A percentile compares a stretch with the other conserved stretches of the same genome.
phyloP scores from a whole-genome alignment of 257 asterid species.

The Thymus mandschuricus region DNA sequence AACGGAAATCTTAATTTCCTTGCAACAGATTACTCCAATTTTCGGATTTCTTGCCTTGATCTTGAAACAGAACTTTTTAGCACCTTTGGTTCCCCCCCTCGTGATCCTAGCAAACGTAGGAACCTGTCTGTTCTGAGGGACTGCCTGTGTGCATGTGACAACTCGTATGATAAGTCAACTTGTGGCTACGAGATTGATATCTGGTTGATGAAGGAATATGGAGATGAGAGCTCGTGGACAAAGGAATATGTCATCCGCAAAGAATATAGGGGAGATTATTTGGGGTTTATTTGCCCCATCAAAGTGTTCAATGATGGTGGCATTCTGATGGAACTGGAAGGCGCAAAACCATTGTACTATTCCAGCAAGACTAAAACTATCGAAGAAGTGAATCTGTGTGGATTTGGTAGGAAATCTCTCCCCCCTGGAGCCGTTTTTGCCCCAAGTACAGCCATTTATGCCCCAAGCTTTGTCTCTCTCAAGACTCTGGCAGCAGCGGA shows the following conservation, averaged over 20 bases:
- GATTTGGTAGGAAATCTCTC: neutral
- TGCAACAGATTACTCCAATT: neutral
- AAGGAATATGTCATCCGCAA: neutral
- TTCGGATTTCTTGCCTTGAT: slow-evolving; percentile 31
- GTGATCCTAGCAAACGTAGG: neutral
- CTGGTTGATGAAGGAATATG: slow-evolving; percentile 21
- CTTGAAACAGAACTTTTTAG: neutral
- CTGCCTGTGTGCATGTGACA: neutral
- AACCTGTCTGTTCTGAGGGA: slow-evolving; percentile 25
- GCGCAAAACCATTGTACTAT: neutral
- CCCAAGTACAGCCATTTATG: neutral
- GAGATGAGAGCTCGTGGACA: neutral
- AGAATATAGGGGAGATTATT: too few relatives aligned
- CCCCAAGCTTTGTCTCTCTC: neutral
- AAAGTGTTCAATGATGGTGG: neutral
- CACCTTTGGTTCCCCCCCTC: slow-evolving; percentile 14
- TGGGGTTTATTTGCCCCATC: neutral
- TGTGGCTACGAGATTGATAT: neutral
- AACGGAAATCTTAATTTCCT: slow-evolving; percentile 51
- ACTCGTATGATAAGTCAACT: too few relatives aligned
- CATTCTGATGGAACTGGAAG: neutral
- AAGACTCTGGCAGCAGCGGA: neutral
- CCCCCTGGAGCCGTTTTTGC: neutral
- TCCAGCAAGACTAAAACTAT: neutral
- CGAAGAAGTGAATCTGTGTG: neutral